Evolutionary conservation across 345 rosid species (phyloP), one percentile per base, ranked within the genome.

Genomic region (Cardamine chenopodiifolia): DNA sequence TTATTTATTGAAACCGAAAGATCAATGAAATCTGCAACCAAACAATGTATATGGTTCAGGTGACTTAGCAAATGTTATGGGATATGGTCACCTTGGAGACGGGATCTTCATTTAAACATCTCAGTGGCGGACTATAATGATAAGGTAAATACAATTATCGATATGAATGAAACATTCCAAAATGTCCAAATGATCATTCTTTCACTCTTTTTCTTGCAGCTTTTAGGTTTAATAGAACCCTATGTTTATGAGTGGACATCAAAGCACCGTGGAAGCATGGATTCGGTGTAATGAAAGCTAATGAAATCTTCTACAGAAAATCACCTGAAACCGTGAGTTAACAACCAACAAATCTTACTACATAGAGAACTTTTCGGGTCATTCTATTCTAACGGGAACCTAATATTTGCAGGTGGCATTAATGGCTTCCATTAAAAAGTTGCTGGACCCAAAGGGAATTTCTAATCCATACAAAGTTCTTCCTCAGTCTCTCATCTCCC

Each of bases 161-260:
- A 61, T 3, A n/a, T 25, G 20, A 64, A n/a, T 34, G 29, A 64
- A 56, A 64, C 62, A 57, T 13, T 19, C 22, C 28, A 48, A 64
- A 7, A 64, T 70, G 49, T 70, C 29, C 7, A 65, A 65, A 50
- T 78, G 18, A 60, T 40, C 1, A 1, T 14, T 34, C 8, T 1
- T 45, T 47, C 7, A 48, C 37, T 40, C 25, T 31, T 56, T 56
- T 47, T 11, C 31, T 77, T 71, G 72, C 89, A 95, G 99, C 76
- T 92, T 81, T 83, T 92, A 58, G 82, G 86, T 32, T 86, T 84
- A 77, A 84, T 95, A 23, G 97, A 95, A 73, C 99, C 99, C 2
- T 90, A 76, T 70, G 94, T 95, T 45, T 92, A 95, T 37, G 92
- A 92, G 80, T 95, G 97, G 99, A 95, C 97, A 67, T 87, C 97